Evolutionary conservation across 768 basidiomycete species (phyloP), one percentile per base, ranked within the genome.

Genomic region (Jaapia argillacea): DNA sequence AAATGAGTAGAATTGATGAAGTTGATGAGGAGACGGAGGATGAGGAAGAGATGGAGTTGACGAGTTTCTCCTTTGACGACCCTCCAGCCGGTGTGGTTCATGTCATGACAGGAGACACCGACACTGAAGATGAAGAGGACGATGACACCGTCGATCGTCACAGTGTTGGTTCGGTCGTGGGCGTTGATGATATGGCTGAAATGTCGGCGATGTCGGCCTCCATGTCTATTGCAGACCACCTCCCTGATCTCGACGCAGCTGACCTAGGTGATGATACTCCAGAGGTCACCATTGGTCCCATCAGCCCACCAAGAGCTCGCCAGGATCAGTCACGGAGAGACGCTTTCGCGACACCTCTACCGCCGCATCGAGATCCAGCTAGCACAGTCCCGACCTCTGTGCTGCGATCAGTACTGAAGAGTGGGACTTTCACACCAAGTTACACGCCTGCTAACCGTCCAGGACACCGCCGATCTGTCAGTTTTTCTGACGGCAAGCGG

Each of bases 401-500:
- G 28, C 28, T 33, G 28, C 28, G 28, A 16, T 33, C 28, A 10
- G 70, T 54, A 14, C 52, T 67, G 49, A 73, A 70, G 61, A 71
- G 63, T 48, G 20, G 7, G 37, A 38, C 10, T 21, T 10, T 38
- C 10, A 38, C 37, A 21, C 37, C 37, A 7, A 38, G 20, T 50
- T 68, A 68, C 46, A 85, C 77, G 14, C 83, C 81, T n/a, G 59
- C 70, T 28, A 67, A 67, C 39, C 64, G 56, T 42, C 50, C 61
- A 13, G 61, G 63, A 10, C 77, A 81, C 51, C 75, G 81, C n/a
- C 74, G 90, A 28, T 90, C 86, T 35, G 94, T 99, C 45, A 94
- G 90, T 60, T 99, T 99, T 65, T 96, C 92, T 21, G 96, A 99
- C 57, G 96, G 96, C 4, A 85, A 81, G 57, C 75, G 74, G 47